Evolutionary conservation across 352 stramenopile species (phyloP).

Genomic region (Phytopythium mirpurense): DNA sequence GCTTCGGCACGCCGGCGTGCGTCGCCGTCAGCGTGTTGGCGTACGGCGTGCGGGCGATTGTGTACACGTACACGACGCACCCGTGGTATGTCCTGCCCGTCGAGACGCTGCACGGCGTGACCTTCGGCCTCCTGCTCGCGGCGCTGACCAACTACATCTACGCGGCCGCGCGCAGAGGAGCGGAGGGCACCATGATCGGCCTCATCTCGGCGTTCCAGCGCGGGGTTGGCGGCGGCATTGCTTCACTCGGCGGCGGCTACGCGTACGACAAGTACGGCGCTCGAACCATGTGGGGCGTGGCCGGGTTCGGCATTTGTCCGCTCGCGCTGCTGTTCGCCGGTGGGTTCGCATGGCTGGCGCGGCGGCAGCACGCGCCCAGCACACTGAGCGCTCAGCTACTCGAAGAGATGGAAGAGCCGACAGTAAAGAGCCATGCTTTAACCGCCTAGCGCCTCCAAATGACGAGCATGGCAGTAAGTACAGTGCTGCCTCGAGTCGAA

Average conservation of each 20-base stretch:
- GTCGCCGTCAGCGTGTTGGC: constrained; percentile 25
- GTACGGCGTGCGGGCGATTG: constrained; percentile 28
- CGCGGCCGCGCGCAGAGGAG: constrained; percentile 16
- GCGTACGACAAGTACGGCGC: constrained; percentile 32
- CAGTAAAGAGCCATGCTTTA: too few relatives aligned
- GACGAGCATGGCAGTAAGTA: too few relatives aligned
- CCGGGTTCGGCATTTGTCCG: constrained; percentile 23
- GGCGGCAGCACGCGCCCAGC: not conserved
- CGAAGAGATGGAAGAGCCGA: too few relatives aligned
- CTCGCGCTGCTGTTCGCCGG: not conserved
- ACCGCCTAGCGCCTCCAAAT: too few relatives aligned
- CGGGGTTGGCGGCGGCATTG: constrained; percentile 25
- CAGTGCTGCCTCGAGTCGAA: too few relatives aligned
- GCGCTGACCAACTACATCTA: constrained; percentile 44
- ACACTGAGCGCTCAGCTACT: not conserved
- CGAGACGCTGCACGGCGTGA: constrained; percentile 36
- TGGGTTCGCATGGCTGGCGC: not conserved
- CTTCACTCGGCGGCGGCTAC: constrained; percentile 32
- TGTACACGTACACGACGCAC: constrained; percentile 36
- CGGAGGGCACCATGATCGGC: constrained; percentile 36
- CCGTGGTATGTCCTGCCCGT: constrained; percentile 36
- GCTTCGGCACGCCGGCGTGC: constrained; percentile 27
- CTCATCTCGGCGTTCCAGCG: constrained; percentile 34
- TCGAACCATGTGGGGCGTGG: constrained; percentile 28
- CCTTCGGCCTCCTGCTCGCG: constrained; percentile 31